Evolutionary conservation across 345 rosid species (phyloP).

Genomic region (Eucalyptus marginata): DNA sequence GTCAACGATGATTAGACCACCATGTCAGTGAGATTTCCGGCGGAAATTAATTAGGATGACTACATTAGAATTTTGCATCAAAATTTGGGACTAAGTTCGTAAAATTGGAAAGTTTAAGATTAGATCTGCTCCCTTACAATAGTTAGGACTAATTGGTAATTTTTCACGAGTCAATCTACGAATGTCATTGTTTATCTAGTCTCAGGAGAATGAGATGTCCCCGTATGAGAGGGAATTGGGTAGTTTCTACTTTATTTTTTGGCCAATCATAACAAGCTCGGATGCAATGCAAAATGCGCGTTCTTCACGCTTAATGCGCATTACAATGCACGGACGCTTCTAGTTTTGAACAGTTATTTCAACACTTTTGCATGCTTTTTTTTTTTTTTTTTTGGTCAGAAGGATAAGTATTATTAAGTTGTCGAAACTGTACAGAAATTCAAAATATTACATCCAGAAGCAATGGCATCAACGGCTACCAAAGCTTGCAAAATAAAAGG

Average conservation of each 20-base stretch:
- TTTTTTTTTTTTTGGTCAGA: too few relatives aligned
- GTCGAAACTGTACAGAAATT: too few relatives aligned
- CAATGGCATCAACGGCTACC: too few relatives aligned
- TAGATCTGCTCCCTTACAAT: too few relatives aligned
- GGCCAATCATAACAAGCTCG: neutral
- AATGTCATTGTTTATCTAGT: neutral
- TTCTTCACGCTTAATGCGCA: neutral
- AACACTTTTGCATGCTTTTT: neutral
- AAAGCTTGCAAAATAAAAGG: too few relatives aligned
- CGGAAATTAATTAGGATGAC: fast-evolving
- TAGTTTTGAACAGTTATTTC: neutral
- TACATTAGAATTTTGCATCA: fast-evolving
- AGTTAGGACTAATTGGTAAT: too few relatives aligned
- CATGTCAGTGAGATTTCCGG: fast-evolving
- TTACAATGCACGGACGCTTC: neutral
- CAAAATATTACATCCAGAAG: too few relatives aligned
- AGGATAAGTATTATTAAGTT: too few relatives aligned
- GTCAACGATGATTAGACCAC: fast-evolving
- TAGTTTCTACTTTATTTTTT: fast-evolving
- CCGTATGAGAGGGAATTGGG: neutral
- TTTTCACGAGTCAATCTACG: neutral
- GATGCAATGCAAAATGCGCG: neutral
- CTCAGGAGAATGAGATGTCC: neutral
- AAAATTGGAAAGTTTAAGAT: neutral
- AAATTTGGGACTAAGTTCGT: fast-evolving